Evolutionary conservation across 106 monocot genomes (phyloP), one percentile per base, ranked within the genome.

Genomic region (Dendrobium catenatum): DNA sequence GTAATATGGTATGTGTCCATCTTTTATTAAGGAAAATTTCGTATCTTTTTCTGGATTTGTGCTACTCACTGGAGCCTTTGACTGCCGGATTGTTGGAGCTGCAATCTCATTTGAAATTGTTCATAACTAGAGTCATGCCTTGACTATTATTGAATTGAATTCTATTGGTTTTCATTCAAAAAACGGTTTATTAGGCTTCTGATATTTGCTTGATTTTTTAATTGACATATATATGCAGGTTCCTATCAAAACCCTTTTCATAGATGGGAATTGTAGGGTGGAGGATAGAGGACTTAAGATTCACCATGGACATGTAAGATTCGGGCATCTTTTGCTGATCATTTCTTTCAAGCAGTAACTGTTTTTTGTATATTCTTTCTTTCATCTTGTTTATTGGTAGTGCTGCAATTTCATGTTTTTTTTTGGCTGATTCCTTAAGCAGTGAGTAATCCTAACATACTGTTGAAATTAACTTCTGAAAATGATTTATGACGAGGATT

Each of bases 191-290:
- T 31, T 78, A n/a, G 20, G 20, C 43, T n/a, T 55, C 55, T 86
- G 73, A 78, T 33, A 55, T 26, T 18, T 46, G 6, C 5, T 48
- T 68, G 48, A 49, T 46, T 84, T 66, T 19, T 61, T 29, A 24
- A 16, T 37, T 70, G 26, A 43, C 22, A 29, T 22, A 6, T 72
- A 29, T 22, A 6, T 72, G 18, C 68, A 98, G 98, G 94, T 88
- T 55, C 94, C 98, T 4, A 72, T 98, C 66, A 91, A 91, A 83
- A 91, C 88, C 41, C 86, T 95, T 81, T 83, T 87, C 31, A 86
- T 98, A 79, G 98, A 98, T 86, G 95, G 98, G 43, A 95, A 90
- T 75, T 98, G 98, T 81, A 91, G 98, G 61, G 94, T 98, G 66
- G 98, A 98, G 81, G 98, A 98, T 54, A 88, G 92, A 67, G 98